Evolutionary conservation across 1,284 basidiomycete genomes (phyloP), one percentile per base, ranked within the genome.

Genomic region (Tilletia horrida): DNA sequence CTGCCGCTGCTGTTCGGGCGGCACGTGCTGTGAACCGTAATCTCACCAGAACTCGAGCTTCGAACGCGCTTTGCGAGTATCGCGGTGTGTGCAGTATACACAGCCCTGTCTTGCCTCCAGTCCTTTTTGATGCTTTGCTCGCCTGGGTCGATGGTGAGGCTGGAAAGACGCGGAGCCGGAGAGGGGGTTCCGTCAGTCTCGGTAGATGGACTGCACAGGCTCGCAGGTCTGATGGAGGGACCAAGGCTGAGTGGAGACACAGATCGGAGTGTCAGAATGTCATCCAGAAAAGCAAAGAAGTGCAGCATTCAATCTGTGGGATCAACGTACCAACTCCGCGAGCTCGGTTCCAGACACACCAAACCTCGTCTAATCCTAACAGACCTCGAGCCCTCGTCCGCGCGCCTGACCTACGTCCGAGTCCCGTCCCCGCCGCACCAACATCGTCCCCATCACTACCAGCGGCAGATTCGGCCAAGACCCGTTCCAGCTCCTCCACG

Each of bases 341-440:
- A 1, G 92, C 93, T 64, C 95, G 88, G 82, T 97, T 97, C 95
- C 95, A 98, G 1, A 91, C 87, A 52, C 93, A 93, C 95, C 95
- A 98, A 0, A 93, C 90, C 81, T 97, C 93, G 81, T 98, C 95
- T 21, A 97, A 84, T 0, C 90, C 91, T 25, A 97, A 86, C 18
- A 97, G 86, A 0, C 91, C 93, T 18, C 65, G 48, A 8, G 35
- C 35, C 11, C 59, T 50, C 16, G 40, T 7, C 8, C 14, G n/a
- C n/a, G 25, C 25, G 31, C 45, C 21, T 9, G 61, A 6, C 11
- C 35, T 40, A 11, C 35, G 4, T 40, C 35, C 35, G 11, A 4
- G 4, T 40, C 35, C 35, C 35, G 11, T 6, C 4, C 4, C 11
- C 35, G 35, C 35, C 4, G 6, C 35, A 40, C 11, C 35, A 4